These are phyloP conservation scores for Blastobotrys petasosporus DNA, from an alignment of 1,139 yeast species.

Conservation along the genomic window DNA sequence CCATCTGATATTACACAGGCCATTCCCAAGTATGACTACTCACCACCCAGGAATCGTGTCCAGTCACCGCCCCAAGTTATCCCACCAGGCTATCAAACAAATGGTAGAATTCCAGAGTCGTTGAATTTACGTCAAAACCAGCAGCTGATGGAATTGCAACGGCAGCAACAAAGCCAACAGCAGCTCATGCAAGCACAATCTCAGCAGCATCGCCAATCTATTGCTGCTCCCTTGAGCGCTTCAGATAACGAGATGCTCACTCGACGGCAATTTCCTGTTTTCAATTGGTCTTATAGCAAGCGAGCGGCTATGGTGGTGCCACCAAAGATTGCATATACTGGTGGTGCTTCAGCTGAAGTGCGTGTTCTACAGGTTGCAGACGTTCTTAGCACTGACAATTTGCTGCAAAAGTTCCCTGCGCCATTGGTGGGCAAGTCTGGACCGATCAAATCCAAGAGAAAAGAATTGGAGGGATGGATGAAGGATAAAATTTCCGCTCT, in stretches of 20 bases:
- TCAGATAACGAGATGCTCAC: conserved; percentile 31
- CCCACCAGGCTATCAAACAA: not conserved
- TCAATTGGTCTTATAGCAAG: conserved; percentile 58
- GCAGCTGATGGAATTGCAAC: conserved; percentile 3
- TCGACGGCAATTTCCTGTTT: conserved; percentile 67
- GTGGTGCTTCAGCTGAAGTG: conserved; percentile 27
- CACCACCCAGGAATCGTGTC: conserved; percentile 4
- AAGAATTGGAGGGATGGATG: conserved; percentile 62
- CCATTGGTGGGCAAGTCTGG: conserved; percentile 43
- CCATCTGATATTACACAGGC: conserved; percentile 7
- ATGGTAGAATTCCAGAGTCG: conserved; percentile 9
- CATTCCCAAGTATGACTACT: not conserved
- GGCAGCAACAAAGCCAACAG: conserved; percentile 3
- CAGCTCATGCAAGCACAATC: conserved; percentile 5
- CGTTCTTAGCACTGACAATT: conserved; percentile 30
- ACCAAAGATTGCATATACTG: conserved; percentile 28
- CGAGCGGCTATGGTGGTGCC: conserved; percentile 45
- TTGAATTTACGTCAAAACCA: conserved; percentile 8
- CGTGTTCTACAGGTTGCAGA: conserved; percentile 27
- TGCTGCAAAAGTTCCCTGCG: conserved; percentile 49
- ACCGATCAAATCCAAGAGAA: conserved; percentile 47
- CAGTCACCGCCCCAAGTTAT: conserved; percentile 5
- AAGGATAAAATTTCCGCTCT: conserved; percentile 32
- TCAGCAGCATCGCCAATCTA: conserved; percentile 6
- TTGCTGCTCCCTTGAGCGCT: conserved; percentile 12